Base-by-base conservation (phyloP, 352 stramenopile species). In the Pythium vanterpoolii region DNA sequence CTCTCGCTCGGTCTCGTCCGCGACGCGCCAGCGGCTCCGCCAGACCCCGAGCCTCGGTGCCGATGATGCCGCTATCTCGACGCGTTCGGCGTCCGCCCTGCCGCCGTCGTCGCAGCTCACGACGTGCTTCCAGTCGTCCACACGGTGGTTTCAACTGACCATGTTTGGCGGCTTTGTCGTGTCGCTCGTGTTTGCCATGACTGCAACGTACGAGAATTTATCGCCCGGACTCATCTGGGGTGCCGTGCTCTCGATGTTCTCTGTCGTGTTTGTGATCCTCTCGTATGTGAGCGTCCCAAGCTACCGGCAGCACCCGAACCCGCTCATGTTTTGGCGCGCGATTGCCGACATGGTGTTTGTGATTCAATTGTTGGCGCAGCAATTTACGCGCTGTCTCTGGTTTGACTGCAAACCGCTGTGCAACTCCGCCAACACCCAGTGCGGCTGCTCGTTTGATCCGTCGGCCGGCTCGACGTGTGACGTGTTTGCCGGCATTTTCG, bases 291-390 rank as follows among this genome's bases (percentile, higher is more conserved):
- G 83, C 57, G 83, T 93, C 23, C 80, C 77, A 3, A 79, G 75
- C 49, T 93, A 92, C 65, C 76, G 86, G 0, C 84, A 93, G 58
- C 86, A 96, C 55, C 86, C 86, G 26, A 96, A 96, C 50, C 84
- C 86, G 62, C 80, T 96, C 47, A 83, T 96, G 26, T 96, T 96
- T 60, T 96, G 83, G 83, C 81, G 84, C 46, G 90, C 84, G 16
- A 93, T 96, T 60, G 82, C 82, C 23, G 86, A 96, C 66, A 77
- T 78, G 18, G 72, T 93, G 19, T 94, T 94, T 62, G 84, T 93
- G 60, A 62, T 93, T 31, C 84, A 92, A 62, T 64, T 96, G 2
- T 62, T 94, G 51, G 74, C 79, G 47, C 82, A 94, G 60, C 83
- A 93, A 57, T 93, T 93, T 62, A 71, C 85, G 57, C 79, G 83